Evolutionary conservation across 371 early-diverging fungal genomes (phyloP).

Genomic region (Amoeboaphelidium occidentale): DNA sequence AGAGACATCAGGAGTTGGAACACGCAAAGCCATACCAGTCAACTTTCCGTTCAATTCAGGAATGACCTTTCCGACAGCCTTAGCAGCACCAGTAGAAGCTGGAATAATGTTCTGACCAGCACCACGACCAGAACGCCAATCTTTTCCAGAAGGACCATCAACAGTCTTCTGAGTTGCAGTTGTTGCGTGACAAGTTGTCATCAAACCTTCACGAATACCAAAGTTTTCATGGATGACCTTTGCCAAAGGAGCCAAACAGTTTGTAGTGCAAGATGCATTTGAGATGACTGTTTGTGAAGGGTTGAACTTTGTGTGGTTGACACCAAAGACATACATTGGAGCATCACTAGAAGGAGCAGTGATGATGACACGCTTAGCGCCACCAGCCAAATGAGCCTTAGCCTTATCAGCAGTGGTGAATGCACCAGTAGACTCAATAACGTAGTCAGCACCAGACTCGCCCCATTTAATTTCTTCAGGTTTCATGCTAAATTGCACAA

Average conservation of each 20-base stretch:
- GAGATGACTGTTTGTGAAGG: constrained; percentile 63
- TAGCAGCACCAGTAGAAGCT: constrained; percentile 97
- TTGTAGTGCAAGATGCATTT: constrained; percentile 99
- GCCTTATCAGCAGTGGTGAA: constrained; percentile 84
- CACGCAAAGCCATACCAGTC: constrained; percentile 97
- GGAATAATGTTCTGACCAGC: constrained; percentile 98
- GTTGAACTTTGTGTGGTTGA: constrained; percentile 82
- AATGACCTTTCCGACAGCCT: constrained; percentile 96
- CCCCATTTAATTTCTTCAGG: constrained; percentile 89
- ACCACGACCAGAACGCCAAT: constrained; percentile 92
- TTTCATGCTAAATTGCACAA: constrained; percentile 20
- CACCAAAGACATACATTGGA: constrained; percentile 51
- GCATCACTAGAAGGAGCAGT: constrained; percentile 83
- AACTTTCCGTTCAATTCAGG: constrained; percentile 89
- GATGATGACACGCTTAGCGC: constrained; percentile 95
- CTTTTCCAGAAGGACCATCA: constrained; percentile 92
- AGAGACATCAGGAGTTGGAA: constrained; percentile 92
- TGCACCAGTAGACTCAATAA: constrained; percentile 96
- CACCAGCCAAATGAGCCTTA: constrained; percentile 64
- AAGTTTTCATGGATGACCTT: constrained; percentile 85
- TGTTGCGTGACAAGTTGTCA: constrained; percentile 96
- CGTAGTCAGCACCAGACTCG: constrained; percentile 57
- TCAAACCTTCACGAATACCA: constrained; percentile 34
- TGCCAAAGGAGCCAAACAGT: constrained; percentile 97
- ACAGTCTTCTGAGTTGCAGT: constrained; percentile 99